Evolutionary conservation across 805 yeast species (phyloP), one percentile per base, ranked within the genome.

Genomic region (Aciculoconidium aculeatum): DNA sequence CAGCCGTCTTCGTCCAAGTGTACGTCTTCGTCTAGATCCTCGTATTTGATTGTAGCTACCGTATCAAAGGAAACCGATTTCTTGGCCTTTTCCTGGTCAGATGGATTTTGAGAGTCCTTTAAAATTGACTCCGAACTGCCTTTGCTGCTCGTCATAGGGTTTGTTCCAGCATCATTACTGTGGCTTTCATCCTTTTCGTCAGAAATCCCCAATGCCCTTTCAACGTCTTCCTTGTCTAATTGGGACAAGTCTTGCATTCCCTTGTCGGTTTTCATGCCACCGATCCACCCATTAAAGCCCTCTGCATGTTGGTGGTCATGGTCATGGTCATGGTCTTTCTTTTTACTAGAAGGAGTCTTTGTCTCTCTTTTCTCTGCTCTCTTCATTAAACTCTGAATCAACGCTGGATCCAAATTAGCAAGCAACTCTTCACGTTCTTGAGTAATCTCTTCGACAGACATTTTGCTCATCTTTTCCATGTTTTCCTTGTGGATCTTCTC

Each of bases 401-500:
- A 65, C 32, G 65, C 66, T 0, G 95, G 94, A 51, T 83, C 79
- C 49, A 88, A 58, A 0, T 69, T 63, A n/a, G 65, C 66, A 30
- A 84, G 40, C 19, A 88, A 54, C 43, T 85, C 94, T 38, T 72
- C 70, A 39, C 74, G 67, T 40, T 84, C 90, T 25, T 61, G 54
- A 18, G 67, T 61, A 19, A 84, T 69, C 45, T 87, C 86, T 11
- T 72, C 79, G 2, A 64, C 67, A 2, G 79, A 61, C 88, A 87
- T 79, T 9, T 56, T 51, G 20, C 74, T 59, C 32, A 88, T 50
- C 22, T 67, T 62, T 21, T 75, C 72, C 37, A 82, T 52, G 51
- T 86, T 88, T 46, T 87, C 95, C 32, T 70, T 50, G 49, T 85
- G 90, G 13, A 87, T 84, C 47, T 73, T 69, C 40, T 81, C 88